Evolutionary conservation across 768 basidiomycete genomes (phyloP).

Genomic region (Lactifluus piperatus): DNA sequence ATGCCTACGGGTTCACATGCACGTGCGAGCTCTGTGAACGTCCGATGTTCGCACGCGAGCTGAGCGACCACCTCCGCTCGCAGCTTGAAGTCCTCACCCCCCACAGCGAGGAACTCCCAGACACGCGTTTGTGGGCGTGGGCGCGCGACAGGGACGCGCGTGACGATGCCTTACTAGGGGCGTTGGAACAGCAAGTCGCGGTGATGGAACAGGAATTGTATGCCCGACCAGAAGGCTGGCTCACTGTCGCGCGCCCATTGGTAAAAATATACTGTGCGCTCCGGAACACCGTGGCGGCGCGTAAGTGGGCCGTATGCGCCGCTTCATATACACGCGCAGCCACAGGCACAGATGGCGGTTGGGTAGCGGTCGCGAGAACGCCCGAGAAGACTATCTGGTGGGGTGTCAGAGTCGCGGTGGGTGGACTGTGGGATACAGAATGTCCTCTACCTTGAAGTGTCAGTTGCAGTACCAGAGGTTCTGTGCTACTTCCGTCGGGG

Average conservation of each 20-base stretch:
- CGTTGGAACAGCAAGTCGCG: neutral
- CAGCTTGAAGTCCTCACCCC: constrained; percentile 5
- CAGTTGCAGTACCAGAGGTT: too few relatives aligned
- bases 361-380: constrained; percentile 9
- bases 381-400: constrained; percentile 10
- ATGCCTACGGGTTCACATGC: constrained; percentile 29
- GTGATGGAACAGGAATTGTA: constrained; percentile 2
- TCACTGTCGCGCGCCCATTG: neutral
- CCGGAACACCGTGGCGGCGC: neutral
- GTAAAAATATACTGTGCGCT: constrained; percentile 4
- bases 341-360: constrained; percentile 12
- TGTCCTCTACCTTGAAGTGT: neutral
- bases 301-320: constrained; percentile 11
- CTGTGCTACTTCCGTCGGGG: neutral
- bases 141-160: neutral
- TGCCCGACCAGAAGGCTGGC: constrained; percentile 3
- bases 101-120: constrained; percentile 2
- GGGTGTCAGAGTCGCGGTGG: neutral
- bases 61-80: constrained; percentile 15
- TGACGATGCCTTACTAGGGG: neutral
- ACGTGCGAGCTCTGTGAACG: constrained; percentile 29
- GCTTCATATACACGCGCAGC: constrained; percentile 4
- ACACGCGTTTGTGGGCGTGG: neutral
- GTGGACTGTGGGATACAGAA: neutral
- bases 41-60: constrained; percentile 5